phyloP scores from a whole-genome alignment of 164 flowering plant species.

The Chimonanthus praecox region DNA sequence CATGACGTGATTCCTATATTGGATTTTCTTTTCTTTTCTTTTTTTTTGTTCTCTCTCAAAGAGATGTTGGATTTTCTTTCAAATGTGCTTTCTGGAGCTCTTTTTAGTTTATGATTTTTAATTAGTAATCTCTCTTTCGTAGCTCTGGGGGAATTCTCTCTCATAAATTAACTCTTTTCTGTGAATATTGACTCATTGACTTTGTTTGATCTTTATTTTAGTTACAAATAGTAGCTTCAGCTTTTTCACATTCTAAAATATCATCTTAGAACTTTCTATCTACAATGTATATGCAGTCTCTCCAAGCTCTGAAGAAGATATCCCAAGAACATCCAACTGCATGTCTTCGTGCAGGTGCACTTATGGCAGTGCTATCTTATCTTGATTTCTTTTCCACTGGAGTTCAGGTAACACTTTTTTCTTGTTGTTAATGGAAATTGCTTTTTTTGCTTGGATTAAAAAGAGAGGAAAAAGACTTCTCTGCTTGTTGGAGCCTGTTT shows the following conservation, averaged over 20 bases:
- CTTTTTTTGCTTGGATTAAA: neutral
- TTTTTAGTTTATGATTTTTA: too few species aligned
- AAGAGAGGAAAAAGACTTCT: neutral
- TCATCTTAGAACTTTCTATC: neutral
- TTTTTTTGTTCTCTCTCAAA: too few species aligned
- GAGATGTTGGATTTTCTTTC: too few species aligned
- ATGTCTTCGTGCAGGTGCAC: slow-evolving; percentile 94
- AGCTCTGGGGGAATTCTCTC: too few species aligned
- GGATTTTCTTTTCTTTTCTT: neutral
- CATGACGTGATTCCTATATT: neutral
- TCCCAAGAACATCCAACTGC: slow-evolving; percentile 99
- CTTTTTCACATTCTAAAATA: too few species aligned
- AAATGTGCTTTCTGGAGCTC: too few species aligned
- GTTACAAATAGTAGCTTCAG: neutral
- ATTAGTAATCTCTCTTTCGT: too few species aligned
- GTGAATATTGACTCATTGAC: neutral
- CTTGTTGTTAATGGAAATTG: neutral
- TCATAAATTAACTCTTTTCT: too few species aligned
- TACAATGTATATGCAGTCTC: slow-evolving; percentile 45
- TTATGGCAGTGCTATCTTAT: slow-evolving; percentile 97
- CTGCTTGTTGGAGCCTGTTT: slow-evolving; percentile 1
- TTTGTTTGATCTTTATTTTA: neutral
- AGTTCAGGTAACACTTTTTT: slow-evolving; percentile 66
- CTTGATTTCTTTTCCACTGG: slow-evolving; percentile 99
- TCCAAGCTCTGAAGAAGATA: slow-evolving; percentile 97